Evolutionary conservation across 140 eudicot species (phyloP).

Genomic region (Artemisia princeps): DNA sequence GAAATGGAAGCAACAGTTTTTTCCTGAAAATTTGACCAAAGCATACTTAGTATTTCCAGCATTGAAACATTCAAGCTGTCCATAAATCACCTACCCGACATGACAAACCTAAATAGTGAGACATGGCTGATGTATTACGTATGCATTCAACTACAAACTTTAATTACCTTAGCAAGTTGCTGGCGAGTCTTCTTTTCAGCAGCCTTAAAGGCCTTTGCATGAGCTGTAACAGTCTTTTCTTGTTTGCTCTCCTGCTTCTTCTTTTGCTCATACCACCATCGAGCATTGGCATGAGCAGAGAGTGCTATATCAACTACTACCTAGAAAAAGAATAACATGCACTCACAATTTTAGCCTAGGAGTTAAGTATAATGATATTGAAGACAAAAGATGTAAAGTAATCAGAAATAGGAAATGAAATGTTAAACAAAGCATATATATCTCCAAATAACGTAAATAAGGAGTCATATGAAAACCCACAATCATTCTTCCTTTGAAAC

Average conservation of each 20-base stretch:
- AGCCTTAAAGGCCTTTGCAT: constrained; percentile 96
- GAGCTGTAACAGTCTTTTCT: constrained; percentile 91
- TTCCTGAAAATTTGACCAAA: constrained; percentile 52
- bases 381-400: background rate
- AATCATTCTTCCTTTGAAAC: constrained; percentile 3
- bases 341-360: constrained; percentile 3
- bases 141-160: constrained; percentile 4
- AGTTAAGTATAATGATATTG: background rate
- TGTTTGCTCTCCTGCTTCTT: constrained; percentile 94
- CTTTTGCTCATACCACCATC: constrained; percentile 90
- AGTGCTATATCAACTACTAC: constrained; percentile 93
- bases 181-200: constrained; percentile 93
- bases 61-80: constrained; percentile 14
- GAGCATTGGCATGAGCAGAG: constrained; percentile 98
- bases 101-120: background rate
- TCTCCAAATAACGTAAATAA: constrained; percentile 8
- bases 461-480: background rate
- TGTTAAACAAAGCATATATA: background rate
- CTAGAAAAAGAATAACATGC: constrained; percentile 28
- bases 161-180: constrained; percentile 72
- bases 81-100: constrained; percentile 10
- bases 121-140: constrained; percentile 6
- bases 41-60: constrained; percentile 12
- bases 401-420: background rate
- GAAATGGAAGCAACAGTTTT: constrained; percentile 87